phyloP scores from a whole-genome alignment of 306 rosid genomes.

The Trichosanthes truncata region DNA sequence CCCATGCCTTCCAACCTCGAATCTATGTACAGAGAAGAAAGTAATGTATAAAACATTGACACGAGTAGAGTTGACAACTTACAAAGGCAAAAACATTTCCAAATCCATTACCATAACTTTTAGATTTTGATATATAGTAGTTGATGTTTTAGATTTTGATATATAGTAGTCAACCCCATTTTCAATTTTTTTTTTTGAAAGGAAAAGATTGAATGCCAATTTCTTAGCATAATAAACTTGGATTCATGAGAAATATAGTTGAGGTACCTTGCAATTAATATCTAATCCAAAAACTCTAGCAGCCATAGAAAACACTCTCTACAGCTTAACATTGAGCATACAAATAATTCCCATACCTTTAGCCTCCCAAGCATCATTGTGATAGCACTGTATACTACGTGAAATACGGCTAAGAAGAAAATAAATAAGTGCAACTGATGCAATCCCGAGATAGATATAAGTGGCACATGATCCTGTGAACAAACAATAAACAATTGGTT shows the following conservation, averaged over 20 bases:
- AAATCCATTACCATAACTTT: not conserved
- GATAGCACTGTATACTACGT: constrained; percentile 72
- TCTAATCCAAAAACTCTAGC: not conserved
- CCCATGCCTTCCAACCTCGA: constrained; percentile 98
- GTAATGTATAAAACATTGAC: not conserved
- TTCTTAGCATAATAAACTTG: not conserved
- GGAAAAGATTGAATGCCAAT: not conserved
- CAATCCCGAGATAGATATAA: constrained; percentile 65
- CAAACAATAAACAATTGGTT: not conserved
- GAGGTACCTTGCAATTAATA: not conserved
- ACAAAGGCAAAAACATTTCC: not conserved
- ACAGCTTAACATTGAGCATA: not conserved
- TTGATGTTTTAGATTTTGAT: not conserved
- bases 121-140: not conserved
- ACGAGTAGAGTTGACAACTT: not conserved
- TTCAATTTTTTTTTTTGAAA: not conserved
- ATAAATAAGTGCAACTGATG: constrained; percentile 94
- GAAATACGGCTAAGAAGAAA: constrained; percentile 87
- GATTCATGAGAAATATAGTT: not conserved
- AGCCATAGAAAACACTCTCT: not conserved
- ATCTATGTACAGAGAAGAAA: constrained; percentile 43
- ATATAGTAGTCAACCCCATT: not conserved
- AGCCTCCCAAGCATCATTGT: constrained; percentile 98
- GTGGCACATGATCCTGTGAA: constrained; percentile 58
- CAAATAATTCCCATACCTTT: constrained; percentile 37